Evolutionary conservation across 257 asterid genomes (phyloP).

Genomic region (Coffea canephora): DNA sequence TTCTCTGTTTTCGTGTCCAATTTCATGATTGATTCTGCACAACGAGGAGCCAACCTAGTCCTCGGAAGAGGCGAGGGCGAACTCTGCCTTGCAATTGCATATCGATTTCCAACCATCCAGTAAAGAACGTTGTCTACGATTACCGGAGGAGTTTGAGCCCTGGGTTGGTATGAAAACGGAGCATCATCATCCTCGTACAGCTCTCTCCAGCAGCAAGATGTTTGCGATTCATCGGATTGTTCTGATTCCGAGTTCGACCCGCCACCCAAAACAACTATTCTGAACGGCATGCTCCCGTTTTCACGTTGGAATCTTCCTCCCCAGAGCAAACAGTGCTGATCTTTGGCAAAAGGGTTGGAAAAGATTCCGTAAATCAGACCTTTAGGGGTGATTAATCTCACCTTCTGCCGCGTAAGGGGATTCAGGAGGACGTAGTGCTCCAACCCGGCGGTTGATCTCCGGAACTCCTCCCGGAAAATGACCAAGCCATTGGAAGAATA

Average conservation of each 20-base stretch:
- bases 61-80: neutral
- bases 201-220: neutral
- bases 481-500: neutral
- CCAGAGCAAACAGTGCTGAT: neutral
- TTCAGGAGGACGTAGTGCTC: neutral
- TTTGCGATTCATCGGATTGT: neutral
- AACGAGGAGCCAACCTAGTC: neutral
- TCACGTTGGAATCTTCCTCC: neutral
- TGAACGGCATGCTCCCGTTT: neutral
- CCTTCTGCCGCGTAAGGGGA: neutral
- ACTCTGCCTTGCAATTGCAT: neutral
- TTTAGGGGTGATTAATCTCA: neutral
- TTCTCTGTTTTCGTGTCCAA: neutral
- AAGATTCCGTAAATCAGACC: neutral
- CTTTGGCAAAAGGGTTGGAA: neutral
- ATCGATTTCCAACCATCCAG: slow-evolving; percentile 5
- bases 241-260: neutral
- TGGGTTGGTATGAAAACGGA: neutral
- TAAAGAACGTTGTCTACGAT: neutral
- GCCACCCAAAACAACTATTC: neutral
- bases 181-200: neutral
- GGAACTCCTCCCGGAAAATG: neutral
- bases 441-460: neutral
- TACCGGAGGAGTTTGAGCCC: neutral
- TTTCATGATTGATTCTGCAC: neutral